Base-by-base conservation (phyloP, 805 yeast species). In the Pichia membranifaciens region DNA sequence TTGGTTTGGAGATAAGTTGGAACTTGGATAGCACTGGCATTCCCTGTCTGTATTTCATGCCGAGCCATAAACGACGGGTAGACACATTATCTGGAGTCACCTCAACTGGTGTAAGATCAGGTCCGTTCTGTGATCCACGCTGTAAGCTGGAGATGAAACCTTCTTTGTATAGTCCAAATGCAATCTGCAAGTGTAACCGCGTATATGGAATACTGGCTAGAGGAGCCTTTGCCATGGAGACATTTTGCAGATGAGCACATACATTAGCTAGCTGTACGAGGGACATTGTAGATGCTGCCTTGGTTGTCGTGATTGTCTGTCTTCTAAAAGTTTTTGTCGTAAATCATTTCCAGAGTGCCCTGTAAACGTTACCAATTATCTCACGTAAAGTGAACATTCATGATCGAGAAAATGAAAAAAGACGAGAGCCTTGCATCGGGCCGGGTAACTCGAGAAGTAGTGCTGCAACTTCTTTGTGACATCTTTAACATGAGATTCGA, bases 191-290 rank as follows among this genome's bases (percentile, higher is more conserved):
- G 64, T 91, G 95, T 56, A 88, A 71, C 57, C 84, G 81, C 13
- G 90, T 78, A 70, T 82, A 85, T 22, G 96, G 96, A 17, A 93
- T 76, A 17, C 88, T 77, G 0, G 97, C 87, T 50, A 83, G 64
- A 10, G 91, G 75, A 38, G 81, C 69, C 59, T 79, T 79, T 42
- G 87, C 91, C 64, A 84, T 76, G 15, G 87, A 75, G 57, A 91
- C 87, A 68, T 93, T 93, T 65, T 88, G 95, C 52, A 93, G 64
- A 62, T 91, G 98, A 20, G 95, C 81, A 61, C 96, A 87, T 38
- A 85, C 74, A 69, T 88, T 78, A 13, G 91, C 93, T 52, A 93
- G 74, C 54, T 82, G 84, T 43, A 85, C 95, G 46, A 90, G 73
- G 29, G 96, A 89, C 96, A 91, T 89, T 47, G 18, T 39, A 28